phyloP scores from a whole-genome alignment of 176 grass and related monocot species.

The Urochloa ruziziensis region DNA sequence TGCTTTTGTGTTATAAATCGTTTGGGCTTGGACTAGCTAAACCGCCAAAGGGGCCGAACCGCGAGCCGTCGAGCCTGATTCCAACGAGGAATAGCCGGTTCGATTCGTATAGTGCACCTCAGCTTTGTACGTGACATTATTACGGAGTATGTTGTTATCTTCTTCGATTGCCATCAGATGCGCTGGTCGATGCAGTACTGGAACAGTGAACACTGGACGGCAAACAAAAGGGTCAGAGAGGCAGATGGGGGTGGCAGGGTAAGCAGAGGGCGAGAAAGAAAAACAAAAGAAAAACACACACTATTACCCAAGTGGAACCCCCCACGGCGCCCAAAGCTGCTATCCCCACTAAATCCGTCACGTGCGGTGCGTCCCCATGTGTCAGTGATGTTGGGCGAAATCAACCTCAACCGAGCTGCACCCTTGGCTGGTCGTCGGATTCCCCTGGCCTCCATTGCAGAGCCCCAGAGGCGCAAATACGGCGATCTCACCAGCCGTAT shows the following conservation, averaged over 20 bases:
- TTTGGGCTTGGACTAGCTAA: background rate
- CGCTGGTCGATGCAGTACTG: too few relatives aligned
- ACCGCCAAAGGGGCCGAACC: background rate
- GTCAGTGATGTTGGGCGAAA: background rate
- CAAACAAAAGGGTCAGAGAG: background rate
- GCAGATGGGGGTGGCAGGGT: background rate
- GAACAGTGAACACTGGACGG: too few relatives aligned
- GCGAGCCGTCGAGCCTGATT: background rate
- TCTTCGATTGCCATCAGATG: background rate
- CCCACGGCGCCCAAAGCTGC: background rate
- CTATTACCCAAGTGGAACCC: background rate
- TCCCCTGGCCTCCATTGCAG: background rate
- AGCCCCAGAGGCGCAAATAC: background rate
- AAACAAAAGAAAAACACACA: background rate
- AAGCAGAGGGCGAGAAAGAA: background rate
- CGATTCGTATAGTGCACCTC: background rate
- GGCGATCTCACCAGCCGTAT: background rate
- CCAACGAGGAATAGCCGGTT: background rate
- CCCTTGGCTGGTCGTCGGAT: background rate
- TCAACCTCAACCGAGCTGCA: background rate
- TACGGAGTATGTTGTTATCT: background rate
- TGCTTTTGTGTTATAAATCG: background rate
- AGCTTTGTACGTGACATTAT: background rate
- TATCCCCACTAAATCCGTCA: background rate
- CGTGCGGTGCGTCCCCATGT: slow-evolving; percentile 8